Base-by-base conservation (phyloP, 768 basidiomycete genomes). In the Boletus huronensis region DNA sequence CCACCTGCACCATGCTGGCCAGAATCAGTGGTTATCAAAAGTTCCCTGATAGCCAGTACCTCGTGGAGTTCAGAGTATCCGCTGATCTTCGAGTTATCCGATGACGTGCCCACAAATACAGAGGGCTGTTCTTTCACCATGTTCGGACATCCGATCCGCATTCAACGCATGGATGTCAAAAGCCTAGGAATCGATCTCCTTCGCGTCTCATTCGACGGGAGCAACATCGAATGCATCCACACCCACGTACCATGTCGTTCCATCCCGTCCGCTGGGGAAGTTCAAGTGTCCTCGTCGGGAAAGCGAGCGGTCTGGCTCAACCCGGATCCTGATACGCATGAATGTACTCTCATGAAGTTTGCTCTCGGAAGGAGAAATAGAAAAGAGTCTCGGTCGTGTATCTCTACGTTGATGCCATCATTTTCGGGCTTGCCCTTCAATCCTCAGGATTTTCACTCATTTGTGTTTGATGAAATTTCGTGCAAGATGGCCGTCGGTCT, bases 401-500 rank as follows among this genome's bases (percentile, higher is more conserved):
- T 59, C 38, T 55, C 61, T 36, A 66, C 72, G 17, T 66, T 84
- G 34, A 66, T 83, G 42, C 78, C 79, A 0, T 64, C 71, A 10
- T 71, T 80, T 57, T 70, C 78, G 13, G 75, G 77, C 2, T 66
- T 84, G 36, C 83, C 83, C 0, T 82, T 85, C 50, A 72, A 76
- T 57, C 72, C 77, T 17, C 68, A 73, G 25, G 70, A 72, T 28
- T 78, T 77, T 51, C 73, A 74, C 34, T 74, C 75, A 0, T 65
- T 85, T 28, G 75, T 75, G 3, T 82, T 85, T 51, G 82, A 86
- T 51, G 84, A 86, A 59, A 70, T 75, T 5, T 76, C 75, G 3
- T 82, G 84, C 31, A 71, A 75, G 29, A 69, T 85, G 31, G 79
- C 72, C 60, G 64, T 83, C 14, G 78, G 76, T 10, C 65, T 84